Conservation (phyloP, 352 stramenopile genomes). For the Phytophthora fragariaefolia region DNA sequence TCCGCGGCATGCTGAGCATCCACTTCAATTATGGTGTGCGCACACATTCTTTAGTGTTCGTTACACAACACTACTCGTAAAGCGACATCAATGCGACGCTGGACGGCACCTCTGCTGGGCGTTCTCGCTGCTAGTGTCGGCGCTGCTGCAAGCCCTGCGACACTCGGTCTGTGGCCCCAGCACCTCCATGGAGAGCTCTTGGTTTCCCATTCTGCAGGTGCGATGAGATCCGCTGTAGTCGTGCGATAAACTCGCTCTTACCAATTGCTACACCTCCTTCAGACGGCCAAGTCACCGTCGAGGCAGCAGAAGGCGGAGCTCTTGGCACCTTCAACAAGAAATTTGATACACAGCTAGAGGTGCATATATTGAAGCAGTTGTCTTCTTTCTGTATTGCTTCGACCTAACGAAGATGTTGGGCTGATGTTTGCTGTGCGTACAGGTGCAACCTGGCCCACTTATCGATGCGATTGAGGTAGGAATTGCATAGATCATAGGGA, state of each 20-base stretch:
- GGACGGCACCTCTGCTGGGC: conserved; percentile 6
- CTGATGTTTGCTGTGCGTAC: neutral
- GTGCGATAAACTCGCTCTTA: neutral
- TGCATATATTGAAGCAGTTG: neutral
- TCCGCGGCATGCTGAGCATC: no score
- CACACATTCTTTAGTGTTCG: neutral
- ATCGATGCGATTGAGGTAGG: conserved; percentile 49
- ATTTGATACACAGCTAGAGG: conserved; percentile 19
- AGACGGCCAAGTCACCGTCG: conserved; percentile 34
- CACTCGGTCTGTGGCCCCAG: conserved; percentile 43
- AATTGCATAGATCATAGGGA: neutral
- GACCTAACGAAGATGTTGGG: no score
- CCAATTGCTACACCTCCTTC: conserved; percentile 3
- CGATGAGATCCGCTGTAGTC: neutral
- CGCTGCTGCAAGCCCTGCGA: conserved; percentile 12
- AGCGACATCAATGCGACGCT: conserved; percentile 24
- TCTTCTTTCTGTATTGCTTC: neutral
- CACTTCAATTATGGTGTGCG: neutral
- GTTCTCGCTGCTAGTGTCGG: conserved; percentile 1
- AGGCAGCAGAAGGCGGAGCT: conserved; percentile 31
- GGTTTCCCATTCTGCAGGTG: conserved; percentile 31
- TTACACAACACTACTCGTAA: neutral
- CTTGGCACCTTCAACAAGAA: conserved; percentile 38
- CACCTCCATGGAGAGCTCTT: conserved; percentile 29
- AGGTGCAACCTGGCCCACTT: conserved; percentile 41